Evolutionary conservation across 352 stramenopile species (phyloP), one percentile per base, ranked within the genome.

Genomic region (Phytophthora quininea): DNA sequence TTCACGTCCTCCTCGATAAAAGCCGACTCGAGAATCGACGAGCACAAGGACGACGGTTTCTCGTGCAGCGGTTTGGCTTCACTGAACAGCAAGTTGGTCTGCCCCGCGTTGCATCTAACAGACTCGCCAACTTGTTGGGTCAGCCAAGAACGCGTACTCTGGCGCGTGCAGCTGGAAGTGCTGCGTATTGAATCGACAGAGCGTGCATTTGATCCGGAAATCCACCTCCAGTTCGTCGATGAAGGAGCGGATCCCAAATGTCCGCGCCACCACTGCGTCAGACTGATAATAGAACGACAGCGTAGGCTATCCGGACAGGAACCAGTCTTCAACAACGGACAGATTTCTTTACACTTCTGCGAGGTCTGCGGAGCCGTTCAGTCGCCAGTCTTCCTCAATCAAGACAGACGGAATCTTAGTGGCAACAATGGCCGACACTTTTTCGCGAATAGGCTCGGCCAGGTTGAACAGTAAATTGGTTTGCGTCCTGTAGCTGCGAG

Each of bases 101-200:
- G 54, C 49, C 56, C 42, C 31, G 72, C 10, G 9, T 8, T 1
- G n/a, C 29, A 49, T n/a, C 59, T 52, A 54, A 76, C 71, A 48
- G 71, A 63, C 9, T 82, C 69, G 47, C 75, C 67, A 6, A 77
- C 58, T 43, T 79, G 64, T 24, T 74, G 65, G 2, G 65, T 64
- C 32, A 77, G 64, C 32, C 73, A 71, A 45, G 73, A 74, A 54
- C 62, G 80, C 40, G 74, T 77, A 56, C 79, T 70, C 38, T 79
- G 58, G 11, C 64, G 69, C 10, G 77, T 74, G 11, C 24, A 48
- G 31, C 46, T 27, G 56, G 33, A 33, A 33, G 4, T 35, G 29
- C 42, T 45, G n/a, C 8, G 4, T 1, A 9, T 69, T 45, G 32
- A 73, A 85, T 19, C 67, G 72, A 2, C 71, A 68, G n/a, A 82